A percentile compares a stretch with the other conserved stretches of the same genome.
Conservation (phyloP, 2,329 filamentous ascomycete species). For the Xylaria polymorpha region DNA sequence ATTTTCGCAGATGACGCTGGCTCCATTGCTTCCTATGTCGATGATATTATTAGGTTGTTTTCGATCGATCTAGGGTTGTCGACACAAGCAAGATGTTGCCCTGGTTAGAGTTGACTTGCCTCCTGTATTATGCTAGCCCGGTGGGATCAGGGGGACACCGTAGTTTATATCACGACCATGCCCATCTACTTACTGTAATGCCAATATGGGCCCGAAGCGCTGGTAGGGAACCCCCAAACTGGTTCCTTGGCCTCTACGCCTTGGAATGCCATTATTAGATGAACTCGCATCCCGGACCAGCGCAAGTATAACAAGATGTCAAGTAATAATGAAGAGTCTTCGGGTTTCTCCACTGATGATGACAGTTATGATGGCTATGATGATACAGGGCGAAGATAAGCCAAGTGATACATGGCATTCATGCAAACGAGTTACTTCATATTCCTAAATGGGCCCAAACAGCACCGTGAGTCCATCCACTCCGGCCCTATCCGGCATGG, state of each 20-base stretch:
- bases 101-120: neutral
- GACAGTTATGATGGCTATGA: conserved; percentile 13
- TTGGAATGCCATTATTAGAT: conserved; percentile 27
- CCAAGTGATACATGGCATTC: conserved; percentile 20
- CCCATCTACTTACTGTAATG: neutral
- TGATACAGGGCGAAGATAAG: conserved; percentile 2
- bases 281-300: conserved; percentile 18
- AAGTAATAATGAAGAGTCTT: conserved; percentile 19
- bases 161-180: conserved; percentile 11
- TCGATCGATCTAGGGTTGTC: neutral
- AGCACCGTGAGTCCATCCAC: neutral
- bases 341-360: conserved; percentile 15
- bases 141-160: neutral
- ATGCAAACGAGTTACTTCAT: conserved; percentile 18
- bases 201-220: neutral
- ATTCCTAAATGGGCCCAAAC: conserved; percentile 17
- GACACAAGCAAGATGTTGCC: neutral
- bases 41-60: neutral
- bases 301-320: conserved; percentile 16
- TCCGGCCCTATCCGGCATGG: conserved; percentile 2
- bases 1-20: neutral
- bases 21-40: conserved; percentile 14
- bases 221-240: neutral
- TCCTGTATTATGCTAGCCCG: neutral
- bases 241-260: conserved; percentile 11